Evolutionary conservation across 352 stramenopile species (phyloP), one percentile per base, ranked within the genome.

Genomic region (Pythium volutum): DNA sequence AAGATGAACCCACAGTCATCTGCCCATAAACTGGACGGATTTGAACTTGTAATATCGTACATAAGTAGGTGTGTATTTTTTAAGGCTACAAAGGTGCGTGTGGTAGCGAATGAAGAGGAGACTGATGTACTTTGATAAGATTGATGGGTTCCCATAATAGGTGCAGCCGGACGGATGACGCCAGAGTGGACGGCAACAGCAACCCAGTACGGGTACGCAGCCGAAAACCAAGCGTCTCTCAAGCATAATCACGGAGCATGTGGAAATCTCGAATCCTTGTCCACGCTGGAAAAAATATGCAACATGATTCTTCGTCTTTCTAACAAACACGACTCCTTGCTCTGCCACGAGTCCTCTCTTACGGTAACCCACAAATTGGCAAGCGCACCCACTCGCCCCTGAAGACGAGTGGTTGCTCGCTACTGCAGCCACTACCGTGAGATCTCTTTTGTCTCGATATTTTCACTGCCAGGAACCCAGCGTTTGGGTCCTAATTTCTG

Each of bases 21-120:
- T 43, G 58, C 45, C n/a, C 58, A 65, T 65, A 65, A 59, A 65
- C 58, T 65, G 58, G 52, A 58, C 58, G 4, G 36, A 65, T 53
- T 54, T 34, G 18, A 29, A 29, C 14, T 46, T 18, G 46, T 18
- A 39, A n/a, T 50, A 31, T 31, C 43, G 1, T n/a, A 50, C 14
- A 47, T 25, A n/a, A 45, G 27, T 43, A 15, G 18, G 9, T 10
- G 38, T n/a, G n/a, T n/a, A n/a, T n/a, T n/a, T n/a, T n/a, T n/a
- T n/a, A 36, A 36, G 31, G 31, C 31, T 36, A 36, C 8, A 36
- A n/a, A n/a, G n/a, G n/a, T n/a, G n/a, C n/a, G n/a, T n/a, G n/a
- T 27, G 22, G 22, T 31, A 16, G 39, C 27, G 46, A 10, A 42
- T 2, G 27, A 57, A 47, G 12, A 58, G 27, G 23, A n/a, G n/a